Percentiles rank a stretch among this genome's conserved stretches.
These are phyloP conservation scores for Leucocoprinus sp. DNA, from an alignment of 768 basidiomycete genomes.

Conservation along the genomic window DNA sequence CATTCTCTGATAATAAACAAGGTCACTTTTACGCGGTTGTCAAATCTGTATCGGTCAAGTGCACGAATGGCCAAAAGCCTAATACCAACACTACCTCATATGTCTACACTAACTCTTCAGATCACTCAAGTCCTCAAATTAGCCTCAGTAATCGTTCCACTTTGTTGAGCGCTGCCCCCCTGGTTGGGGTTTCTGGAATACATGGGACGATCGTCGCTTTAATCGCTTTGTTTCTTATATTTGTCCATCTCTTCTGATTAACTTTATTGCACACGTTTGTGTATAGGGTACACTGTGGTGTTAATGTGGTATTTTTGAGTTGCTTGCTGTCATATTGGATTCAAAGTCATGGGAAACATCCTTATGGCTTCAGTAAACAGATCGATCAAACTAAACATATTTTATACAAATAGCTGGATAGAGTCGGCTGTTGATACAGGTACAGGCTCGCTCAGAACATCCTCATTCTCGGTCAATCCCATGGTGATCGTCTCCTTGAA, in stretches of 20 bases:
- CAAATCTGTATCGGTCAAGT: slow-evolving; percentile 54
- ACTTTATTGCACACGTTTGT: background rate
- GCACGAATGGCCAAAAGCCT: slow-evolving; percentile 40
- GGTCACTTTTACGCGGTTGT: slow-evolving; percentile 68
- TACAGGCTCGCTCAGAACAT: background rate
- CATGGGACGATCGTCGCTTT: slow-evolving; percentile 21
- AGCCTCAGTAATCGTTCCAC: slow-evolving; percentile 51
- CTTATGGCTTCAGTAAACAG: too few species aligned
- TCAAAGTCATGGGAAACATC: too few species aligned
- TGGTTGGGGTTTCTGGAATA: slow-evolving; percentile 16
- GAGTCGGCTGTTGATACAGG: background rate
- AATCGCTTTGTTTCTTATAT: slow-evolving; percentile 17
- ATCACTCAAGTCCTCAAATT: slow-evolving; percentile 40
- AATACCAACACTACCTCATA: slow-evolving; percentile 50
- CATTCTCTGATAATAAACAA: slow-evolving; percentile 11
- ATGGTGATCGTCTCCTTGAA: slow-evolving; percentile 28
- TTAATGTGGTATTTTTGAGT: background rate
- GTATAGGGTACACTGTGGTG: background rate
- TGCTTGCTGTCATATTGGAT: background rate
- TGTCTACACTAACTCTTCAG: slow-evolving; percentile 49
- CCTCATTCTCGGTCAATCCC: background rate
- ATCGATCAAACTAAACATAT: too few species aligned
- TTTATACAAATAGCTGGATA: background rate
- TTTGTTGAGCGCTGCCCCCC: slow-evolving; percentile 31
- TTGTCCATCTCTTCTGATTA: slow-evolving; percentile 15